Percentiles rank a stretch among this genome's conserved stretches.
These are phyloP conservation scores for Sisymbrium irio DNA, from an alignment of 345 rosid genomes.

Conservation along the genomic window DNA sequence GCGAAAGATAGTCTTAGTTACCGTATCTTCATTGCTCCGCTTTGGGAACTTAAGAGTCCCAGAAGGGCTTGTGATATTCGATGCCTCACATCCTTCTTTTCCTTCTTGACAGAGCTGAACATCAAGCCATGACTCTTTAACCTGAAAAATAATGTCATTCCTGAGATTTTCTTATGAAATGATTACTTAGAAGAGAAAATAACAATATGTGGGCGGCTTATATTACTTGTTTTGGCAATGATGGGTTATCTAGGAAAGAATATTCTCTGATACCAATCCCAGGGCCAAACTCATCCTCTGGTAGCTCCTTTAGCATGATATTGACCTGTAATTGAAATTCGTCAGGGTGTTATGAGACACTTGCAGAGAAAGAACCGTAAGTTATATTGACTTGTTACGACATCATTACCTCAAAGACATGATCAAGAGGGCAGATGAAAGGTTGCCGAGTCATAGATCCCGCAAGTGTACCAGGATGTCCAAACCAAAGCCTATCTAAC, in stretches of 20 bases:
- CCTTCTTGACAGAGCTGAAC: constrained; percentile 88
- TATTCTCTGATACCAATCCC: constrained; percentile 75
- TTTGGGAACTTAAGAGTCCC: constrained; percentile 71
- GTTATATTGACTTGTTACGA: constrained; percentile 1
- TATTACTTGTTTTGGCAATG: constrained; percentile 67
- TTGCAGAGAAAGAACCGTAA: constrained; percentile 10
- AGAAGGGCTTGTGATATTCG: constrained; percentile 47
- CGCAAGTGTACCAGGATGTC: constrained; percentile 87
- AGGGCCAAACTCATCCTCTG: constrained; percentile 90
- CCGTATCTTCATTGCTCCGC: constrained; percentile 79
- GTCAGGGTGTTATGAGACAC: background rate
- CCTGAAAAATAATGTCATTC: constrained; percentile 44
- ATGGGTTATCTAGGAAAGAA: constrained; percentile 77
- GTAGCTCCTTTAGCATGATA: constrained; percentile 62
- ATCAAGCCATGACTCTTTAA: constrained; percentile 87
- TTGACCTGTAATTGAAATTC: constrained; percentile 55
- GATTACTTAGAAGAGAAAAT: background rate
- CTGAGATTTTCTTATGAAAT: background rate
- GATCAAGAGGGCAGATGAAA: constrained; percentile 95
- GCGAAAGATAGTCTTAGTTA: constrained; percentile 32
- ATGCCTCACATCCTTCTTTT: constrained; percentile 50
- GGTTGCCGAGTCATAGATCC: constrained; percentile 95
- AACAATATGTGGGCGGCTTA: background rate
- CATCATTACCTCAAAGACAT: constrained; percentile 79
- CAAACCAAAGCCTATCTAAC: constrained; percentile 96